Base-by-base conservation (phyloP, 345 rosid genomes). In the Populus euphratica region DNA sequence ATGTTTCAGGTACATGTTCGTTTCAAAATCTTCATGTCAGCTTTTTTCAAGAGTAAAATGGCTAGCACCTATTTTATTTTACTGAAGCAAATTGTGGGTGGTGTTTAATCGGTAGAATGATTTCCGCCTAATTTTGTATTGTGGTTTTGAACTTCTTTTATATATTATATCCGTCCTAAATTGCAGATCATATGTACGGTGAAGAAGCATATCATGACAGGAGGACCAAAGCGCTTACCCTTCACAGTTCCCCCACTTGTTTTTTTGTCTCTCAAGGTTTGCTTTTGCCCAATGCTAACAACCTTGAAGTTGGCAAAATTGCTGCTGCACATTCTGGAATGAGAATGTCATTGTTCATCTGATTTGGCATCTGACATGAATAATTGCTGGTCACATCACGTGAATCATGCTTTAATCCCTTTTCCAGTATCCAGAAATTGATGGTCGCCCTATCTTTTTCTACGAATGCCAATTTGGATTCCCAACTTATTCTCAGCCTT, bases 161-260 rank as follows among this genome's bases (percentile, higher is more conserved):
- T 36, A 12, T 3, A 16, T 10, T 14, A 59, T 31, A 54, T 61
- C n/a, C 73, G 20, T 50, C 39, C 68, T 82, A 72, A 23, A 69
- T 85, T 86, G 88, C 93, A 96, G 99, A 91, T 96, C 76, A 87
- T 96, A 82, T 82, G 83, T 87, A 81, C 86, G 5, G 90, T 96
- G 83, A 92, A 86, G 91, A 89, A 89, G 86, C 92, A 92, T 85
- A 86, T 96, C 77, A 86, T 96, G 84, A 86, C 88, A 59, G 99
- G 98, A 77, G 99, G 99, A 74, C 93, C 95, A 76, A 96, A 83
- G 83, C 97, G 94, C 56, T 87, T 96, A 25, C 90, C 95, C 68
- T 96, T 87, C 85, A 96, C 98, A 72, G 86, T 94, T 87, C 97
- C 99, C 80, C 94, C 99, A 21, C 94, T 96, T 85, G 92, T 92